These are phyloP conservation scores for Apiospora rasikravindrae DNA, from an alignment of 2,329 filamentous ascomycete genomes.

Conservation along the genomic window DNA sequence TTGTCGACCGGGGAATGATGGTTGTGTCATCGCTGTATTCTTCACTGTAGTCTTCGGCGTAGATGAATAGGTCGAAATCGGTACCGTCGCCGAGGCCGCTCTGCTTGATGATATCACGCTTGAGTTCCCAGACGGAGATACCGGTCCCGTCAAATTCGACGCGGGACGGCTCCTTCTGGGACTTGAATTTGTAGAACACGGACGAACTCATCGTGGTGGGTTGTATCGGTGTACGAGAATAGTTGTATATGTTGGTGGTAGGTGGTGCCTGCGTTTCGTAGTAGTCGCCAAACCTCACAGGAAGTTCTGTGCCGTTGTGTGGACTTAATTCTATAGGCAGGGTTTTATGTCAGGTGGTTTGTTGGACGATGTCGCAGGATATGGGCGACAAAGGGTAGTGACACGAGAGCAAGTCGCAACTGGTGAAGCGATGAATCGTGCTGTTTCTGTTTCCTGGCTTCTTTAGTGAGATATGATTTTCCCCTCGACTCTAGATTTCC, in stretches of 20 bases:
- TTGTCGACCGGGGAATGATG: slow-evolving; percentile 95
- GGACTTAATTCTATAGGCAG: slow-evolving; percentile 6
- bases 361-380: not conserved
- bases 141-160: slow-evolving; percentile 97
- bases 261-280: not conserved
- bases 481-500: slow-evolving; percentile 19
- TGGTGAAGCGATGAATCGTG: not conserved
- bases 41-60: slow-evolving; percentile 89
- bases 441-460: slow-evolving; percentile 25
- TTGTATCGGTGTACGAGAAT: not conserved
- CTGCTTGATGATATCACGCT: slow-evolving; percentile 96
- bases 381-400: not conserved
- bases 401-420: not conserved
- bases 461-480: slow-evolving; percentile 27
- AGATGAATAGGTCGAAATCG: slow-evolving; percentile 95
- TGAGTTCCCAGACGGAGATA: slow-evolving; percentile 97
- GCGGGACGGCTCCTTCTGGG: slow-evolving; percentile 90
- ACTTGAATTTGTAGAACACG: slow-evolving; percentile 99
- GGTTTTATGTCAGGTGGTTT: not conserved
- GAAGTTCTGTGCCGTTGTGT: slow-evolving; percentile 1
- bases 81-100: slow-evolving; percentile 93
- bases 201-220: slow-evolving; percentile 81
- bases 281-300: slow-evolving; percentile 4
- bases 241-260: slow-evolving; percentile 5
- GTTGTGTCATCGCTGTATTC: slow-evolving; percentile 98